Conservation (phyloP, 2,329 filamentous ascomycete species). For the Dothideomycetes sp. region DNA sequence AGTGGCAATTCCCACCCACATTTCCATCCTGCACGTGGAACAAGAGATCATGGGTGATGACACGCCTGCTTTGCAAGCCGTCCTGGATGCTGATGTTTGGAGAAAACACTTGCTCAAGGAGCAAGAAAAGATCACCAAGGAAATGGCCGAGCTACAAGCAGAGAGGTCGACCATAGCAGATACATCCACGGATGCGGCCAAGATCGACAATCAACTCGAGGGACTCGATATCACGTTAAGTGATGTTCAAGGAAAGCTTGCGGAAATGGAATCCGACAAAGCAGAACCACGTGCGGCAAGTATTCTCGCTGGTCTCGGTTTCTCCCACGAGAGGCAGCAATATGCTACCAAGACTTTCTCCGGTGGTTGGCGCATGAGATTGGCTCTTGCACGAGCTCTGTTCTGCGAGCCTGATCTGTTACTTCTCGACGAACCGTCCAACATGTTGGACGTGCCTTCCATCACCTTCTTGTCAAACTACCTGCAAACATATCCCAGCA, state of each 20-base stretch:
- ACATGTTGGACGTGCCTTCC: constrained; percentile 99
- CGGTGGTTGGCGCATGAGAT: constrained; percentile 98
- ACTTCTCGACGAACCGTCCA: constrained; percentile 96
- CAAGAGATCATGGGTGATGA: constrained; percentile 98
- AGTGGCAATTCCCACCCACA: constrained; percentile 87
- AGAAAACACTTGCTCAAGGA: constrained; percentile 87
- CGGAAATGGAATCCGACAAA: constrained; percentile 99
- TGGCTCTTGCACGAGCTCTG: constrained; percentile 84
- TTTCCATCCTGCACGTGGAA: constrained; percentile 97
- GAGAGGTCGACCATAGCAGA: constrained; percentile 75
- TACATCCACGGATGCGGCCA: constrained; percentile 78
- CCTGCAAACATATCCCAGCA: constrained; percentile 86
- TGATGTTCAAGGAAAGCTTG: constrained; percentile 81
- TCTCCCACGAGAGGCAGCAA: constrained; percentile 86
- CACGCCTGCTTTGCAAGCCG: constrained; percentile 86
- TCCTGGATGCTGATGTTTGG: constrained; percentile 96
- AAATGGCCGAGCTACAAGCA: constrained; percentile 65
- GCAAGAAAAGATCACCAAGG: constrained; percentile 71
- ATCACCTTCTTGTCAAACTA: constrained; percentile 97
- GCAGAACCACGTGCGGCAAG: constrained; percentile 90
- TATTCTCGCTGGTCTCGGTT: constrained; percentile 92
- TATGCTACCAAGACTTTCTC: constrained; percentile 96
- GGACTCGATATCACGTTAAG: constrained; percentile 81
- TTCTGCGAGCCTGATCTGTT: constrained; percentile 97
- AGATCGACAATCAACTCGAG: constrained; percentile 77